Conservation (phyloP, 2,329 filamentous ascomycete genomes). For the Tolypocladium endophyticum region DNA sequence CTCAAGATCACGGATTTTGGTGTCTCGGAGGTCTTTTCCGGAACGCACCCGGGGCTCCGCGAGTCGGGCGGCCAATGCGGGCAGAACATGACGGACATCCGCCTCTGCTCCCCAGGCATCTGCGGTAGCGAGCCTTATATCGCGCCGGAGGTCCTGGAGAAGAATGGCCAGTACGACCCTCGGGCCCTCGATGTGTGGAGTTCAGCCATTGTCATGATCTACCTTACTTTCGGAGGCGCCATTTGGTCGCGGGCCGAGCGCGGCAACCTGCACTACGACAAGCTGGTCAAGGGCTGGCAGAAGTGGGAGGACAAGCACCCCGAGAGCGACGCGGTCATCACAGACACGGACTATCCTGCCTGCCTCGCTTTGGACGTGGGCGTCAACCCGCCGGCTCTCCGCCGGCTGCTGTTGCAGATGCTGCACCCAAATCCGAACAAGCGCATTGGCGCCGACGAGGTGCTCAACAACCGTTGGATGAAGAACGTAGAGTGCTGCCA, state of each 20-base stretch:
- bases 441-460: conserved; percentile 59
- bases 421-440: conserved; percentile 65
- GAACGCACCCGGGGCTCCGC: conserved; percentile 68
- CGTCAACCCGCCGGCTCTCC: conserved; percentile 57
- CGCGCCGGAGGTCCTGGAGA: conserved; percentile 70
- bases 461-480: conserved; percentile 62
- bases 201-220: conserved; percentile 72
- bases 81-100: conserved; percentile 58
- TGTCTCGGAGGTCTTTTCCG: conserved; percentile 75
- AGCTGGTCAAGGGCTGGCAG: conserved; percentile 57
- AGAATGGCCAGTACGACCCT: conserved; percentile 57
- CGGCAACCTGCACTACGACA: conserved; percentile 49
- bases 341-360: conserved; percentile 55
- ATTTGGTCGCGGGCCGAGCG: conserved; percentile 63
- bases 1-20: conserved; percentile 91
- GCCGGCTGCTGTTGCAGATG: conserved; percentile 68
- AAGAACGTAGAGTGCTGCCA: conserved; percentile 72
- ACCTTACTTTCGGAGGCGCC: conserved; percentile 60
- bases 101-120: conserved; percentile 66
- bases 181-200: conserved; percentile 80
- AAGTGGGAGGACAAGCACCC: conserved; percentile 51
- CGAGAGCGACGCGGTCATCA: conserved; percentile 24
- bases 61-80: conserved; percentile 65
- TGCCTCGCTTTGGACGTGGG: conserved; percentile 53
- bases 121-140: conserved; percentile 83